phyloP scores from a whole-genome alignment of 202 grass and related monocot genomes.

The Carex arenaria region DNA sequence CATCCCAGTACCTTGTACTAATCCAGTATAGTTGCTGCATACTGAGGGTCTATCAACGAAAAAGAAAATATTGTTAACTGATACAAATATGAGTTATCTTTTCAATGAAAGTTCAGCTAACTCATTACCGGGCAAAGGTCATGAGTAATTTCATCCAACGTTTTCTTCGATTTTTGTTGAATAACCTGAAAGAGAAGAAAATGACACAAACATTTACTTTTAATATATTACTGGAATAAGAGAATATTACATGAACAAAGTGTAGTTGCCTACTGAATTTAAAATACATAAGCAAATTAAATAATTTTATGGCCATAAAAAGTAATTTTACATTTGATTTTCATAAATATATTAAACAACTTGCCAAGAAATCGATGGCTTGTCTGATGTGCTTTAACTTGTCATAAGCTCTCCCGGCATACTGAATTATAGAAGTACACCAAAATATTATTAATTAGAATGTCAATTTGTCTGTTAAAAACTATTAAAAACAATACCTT shows the following conservation, averaged over 20 bases:
- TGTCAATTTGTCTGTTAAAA: background rate
- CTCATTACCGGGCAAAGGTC: constrained; percentile 91
- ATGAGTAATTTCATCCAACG: constrained; percentile 97
- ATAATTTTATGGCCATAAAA: background rate
- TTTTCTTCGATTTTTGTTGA: constrained; percentile 99
- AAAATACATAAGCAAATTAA: background rate
- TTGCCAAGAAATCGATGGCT: constrained; percentile 92
- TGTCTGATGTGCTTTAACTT: constrained; percentile 98
- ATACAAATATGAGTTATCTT: constrained; percentile 24
- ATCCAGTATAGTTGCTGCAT: constrained; percentile 98
- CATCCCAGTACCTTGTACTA: constrained; percentile 99
- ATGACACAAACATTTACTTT: background rate
- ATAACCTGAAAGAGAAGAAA: constrained; percentile 65
- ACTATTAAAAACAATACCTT: background rate
- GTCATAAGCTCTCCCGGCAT: constrained; percentile 89
- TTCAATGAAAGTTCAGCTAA: constrained; percentile 19
- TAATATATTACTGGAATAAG: constrained; percentile 20
- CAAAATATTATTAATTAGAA: background rate
- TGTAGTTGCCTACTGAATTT: background rate
- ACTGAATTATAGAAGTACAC: constrained; percentile 57
- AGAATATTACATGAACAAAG: background rate
- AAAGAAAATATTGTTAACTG: constrained; percentile 24
- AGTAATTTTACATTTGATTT: background rate
- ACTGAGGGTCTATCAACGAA: constrained; percentile 66
- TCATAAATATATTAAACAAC: constrained; percentile 2